These are phyloP conservation scores for Colletotrichum spaethianum DNA, from an alignment of 2,329 filamentous ascomycete genomes.

Conservation along the genomic window DNA sequence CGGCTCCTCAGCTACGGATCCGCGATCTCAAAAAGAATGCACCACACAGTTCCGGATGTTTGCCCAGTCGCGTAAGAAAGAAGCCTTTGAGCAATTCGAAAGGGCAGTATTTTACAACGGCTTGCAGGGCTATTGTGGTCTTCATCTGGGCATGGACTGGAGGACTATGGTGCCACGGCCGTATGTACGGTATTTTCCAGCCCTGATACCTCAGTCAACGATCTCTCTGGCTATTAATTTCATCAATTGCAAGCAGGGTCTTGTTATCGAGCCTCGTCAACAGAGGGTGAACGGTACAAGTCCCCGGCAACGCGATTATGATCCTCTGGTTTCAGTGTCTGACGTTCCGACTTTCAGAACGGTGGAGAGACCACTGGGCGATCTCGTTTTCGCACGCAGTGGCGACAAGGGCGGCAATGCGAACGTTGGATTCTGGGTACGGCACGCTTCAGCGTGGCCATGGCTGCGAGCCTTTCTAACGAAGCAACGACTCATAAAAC, in stretches of 20 bases:
- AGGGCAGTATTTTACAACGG: constrained; percentile 48
- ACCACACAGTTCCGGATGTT: constrained; percentile 61
- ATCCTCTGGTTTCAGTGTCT: neutral
- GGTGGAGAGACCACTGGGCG: constrained; percentile 47
- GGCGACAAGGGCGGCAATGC: constrained; percentile 54
- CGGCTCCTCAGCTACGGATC: constrained; percentile 44
- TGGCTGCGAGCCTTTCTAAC: constrained; percentile 59
- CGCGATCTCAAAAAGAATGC: constrained; percentile 52
- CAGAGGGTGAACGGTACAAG: neutral
- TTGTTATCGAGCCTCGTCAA: neutral
- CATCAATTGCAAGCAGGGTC: constrained; percentile 36
- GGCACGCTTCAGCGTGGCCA: constrained; percentile 54
- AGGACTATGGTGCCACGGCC: constrained; percentile 52
- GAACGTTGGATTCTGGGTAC: constrained; percentile 54
- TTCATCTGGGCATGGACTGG: constrained; percentile 54
- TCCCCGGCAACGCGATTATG: constrained; percentile 19
- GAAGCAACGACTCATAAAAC: constrained; percentile 50
- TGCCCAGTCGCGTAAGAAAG: constrained; percentile 48
- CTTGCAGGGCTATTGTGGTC: constrained; percentile 51
- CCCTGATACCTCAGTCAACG: constrained; percentile 29
- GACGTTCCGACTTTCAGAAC: constrained; percentile 18
- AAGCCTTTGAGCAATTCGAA: constrained; percentile 44
- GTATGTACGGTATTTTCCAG: constrained; percentile 53
- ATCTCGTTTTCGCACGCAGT: constrained; percentile 49
- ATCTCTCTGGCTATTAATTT: constrained; percentile 44